Percentiles rank a stretch among this genome's conserved stretches.
Conservation (phyloP, 805 yeast species). For the Yarrowia sp. region DNA sequence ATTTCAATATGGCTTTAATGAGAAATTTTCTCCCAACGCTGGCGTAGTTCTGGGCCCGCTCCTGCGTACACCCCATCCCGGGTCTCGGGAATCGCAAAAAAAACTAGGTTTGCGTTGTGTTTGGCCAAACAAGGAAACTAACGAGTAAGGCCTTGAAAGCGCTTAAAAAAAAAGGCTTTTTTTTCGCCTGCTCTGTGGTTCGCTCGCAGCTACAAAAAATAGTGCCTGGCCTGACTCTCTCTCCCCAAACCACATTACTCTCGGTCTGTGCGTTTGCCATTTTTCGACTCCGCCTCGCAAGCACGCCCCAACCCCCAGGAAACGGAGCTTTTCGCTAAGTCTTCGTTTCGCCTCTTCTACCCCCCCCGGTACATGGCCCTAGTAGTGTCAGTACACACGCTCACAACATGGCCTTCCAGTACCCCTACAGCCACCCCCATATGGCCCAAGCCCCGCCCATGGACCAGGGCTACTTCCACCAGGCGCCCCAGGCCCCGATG, state of each 20-base stretch:
- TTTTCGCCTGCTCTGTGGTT: not conserved
- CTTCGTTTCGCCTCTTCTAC: conserved; percentile 39
- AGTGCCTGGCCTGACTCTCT: conserved; percentile 16
- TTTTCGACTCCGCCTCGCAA: no score
- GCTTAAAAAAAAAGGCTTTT: conserved; percentile 14
- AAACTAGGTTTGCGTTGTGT: not conserved
- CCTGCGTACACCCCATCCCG: not conserved
- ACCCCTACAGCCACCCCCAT: conserved; percentile 42
- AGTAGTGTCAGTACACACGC: no score
- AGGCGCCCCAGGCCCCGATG: conserved; percentile 37
- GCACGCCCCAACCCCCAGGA: not conserved
- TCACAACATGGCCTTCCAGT: conserved; percentile 41
- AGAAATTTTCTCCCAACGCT: conserved; percentile 8
- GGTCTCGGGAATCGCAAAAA: not conserved
- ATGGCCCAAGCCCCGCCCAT: conserved; percentile 40
- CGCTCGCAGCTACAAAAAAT: conserved; percentile 2
- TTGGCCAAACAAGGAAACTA: conserved; percentile 28
- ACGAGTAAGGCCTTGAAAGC: conserved; percentile 11
- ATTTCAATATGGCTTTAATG: conserved; percentile 11
- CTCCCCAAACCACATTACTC: conserved; percentile 25
- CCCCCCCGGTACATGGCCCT: conserved; percentile 13
- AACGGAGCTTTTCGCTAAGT: conserved; percentile 47
- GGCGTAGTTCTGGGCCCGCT: no score
- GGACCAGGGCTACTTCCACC: conserved; percentile 40
- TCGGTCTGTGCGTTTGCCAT: conserved; percentile 26